Evolutionary conservation across 2,329 filamentous ascomycete species (phyloP).

Genomic region (Pyrenochaeta sp.): DNA sequence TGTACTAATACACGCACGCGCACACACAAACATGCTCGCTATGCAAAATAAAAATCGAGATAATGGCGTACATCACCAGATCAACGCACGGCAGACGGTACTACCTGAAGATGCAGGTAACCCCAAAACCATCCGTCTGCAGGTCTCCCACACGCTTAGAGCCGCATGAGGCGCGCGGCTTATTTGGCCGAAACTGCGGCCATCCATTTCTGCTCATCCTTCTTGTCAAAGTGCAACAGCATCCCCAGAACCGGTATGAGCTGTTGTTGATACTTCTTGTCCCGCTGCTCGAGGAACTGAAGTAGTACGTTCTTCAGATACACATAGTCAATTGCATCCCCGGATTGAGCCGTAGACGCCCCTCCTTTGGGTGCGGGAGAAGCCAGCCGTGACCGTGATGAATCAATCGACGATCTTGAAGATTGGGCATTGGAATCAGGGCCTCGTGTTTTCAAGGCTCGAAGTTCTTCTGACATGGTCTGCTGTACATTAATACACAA

Average conservation of each 20-base stretch:
- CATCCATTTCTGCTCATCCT: slow-evolving; percentile 88
- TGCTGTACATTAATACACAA: slow-evolving; percentile 31
- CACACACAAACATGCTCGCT: slow-evolving; percentile 23
- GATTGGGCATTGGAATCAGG: slow-evolving; percentile 60
- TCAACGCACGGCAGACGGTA: slow-evolving; percentile 1
- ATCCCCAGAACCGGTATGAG: slow-evolving; percentile 80
- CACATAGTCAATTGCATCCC: slow-evolving; percentile 62
- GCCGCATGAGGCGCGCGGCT: slow-evolving; percentile 12
- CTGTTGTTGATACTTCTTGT: slow-evolving; percentile 77
- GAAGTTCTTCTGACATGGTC: slow-evolving; percentile 67
- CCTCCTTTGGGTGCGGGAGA: slow-evolving; percentile 57
- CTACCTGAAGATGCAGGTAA: slow-evolving; percentile 1
- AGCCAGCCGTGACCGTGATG: slow-evolving; percentile 54
- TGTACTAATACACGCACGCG: slow-evolving; percentile 9
- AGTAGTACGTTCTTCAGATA: slow-evolving; percentile 84
- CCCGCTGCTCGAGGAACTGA: slow-evolving; percentile 82
- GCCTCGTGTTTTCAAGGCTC: slow-evolving; percentile 54
- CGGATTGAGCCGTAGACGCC: slow-evolving; percentile 32
- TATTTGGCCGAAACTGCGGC: slow-evolving; percentile 69
- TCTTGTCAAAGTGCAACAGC: slow-evolving; percentile 78
- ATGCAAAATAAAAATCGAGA: slow-evolving; percentile 9
- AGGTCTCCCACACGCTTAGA: slow-evolving; percentile 19
- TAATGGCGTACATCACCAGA: not conserved
- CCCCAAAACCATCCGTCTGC: slow-evolving; percentile 1
- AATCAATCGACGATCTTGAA: slow-evolving; percentile 67